Percentiles rank a stretch among this genome's conserved stretches.
Evolutionary conservation across 805 yeast species (phyloP).

Genomic region (Pichia insulana): DNA sequence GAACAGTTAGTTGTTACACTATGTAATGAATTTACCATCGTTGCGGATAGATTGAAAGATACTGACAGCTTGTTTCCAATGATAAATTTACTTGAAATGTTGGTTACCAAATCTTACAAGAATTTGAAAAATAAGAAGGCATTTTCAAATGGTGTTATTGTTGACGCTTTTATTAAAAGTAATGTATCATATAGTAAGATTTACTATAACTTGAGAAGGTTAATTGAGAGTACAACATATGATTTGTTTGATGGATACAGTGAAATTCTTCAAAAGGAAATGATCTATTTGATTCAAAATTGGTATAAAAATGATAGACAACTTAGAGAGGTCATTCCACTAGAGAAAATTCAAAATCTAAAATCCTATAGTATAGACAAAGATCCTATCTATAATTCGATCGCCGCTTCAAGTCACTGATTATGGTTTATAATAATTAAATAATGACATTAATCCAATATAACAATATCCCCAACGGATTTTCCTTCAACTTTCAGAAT

Average conservation of each 20-base stretch:
- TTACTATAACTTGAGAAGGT: conserved; percentile 53
- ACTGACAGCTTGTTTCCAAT: conserved; percentile 79
- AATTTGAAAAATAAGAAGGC: conserved; percentile 12
- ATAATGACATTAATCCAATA: conserved; percentile 2
- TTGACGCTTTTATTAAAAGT: conserved; percentile 53
- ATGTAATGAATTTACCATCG: conserved; percentile 30
- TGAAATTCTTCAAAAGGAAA: neutral
- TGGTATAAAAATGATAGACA: conserved; percentile 64
- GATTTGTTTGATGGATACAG: conserved; percentile 43
- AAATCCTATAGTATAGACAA: conserved; percentile 38
- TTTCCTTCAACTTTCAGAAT: neutral
- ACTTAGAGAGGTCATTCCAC: conserved; percentile 47
- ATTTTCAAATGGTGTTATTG: conserved; percentile 40
- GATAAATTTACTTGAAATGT: conserved; percentile 55
- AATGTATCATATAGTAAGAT: conserved; percentile 59
- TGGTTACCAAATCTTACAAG: conserved; percentile 44
- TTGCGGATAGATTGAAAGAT: conserved; percentile 54
- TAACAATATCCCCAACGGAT: neutral
- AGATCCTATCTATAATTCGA: conserved; percentile 51
- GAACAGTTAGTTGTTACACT: conserved; percentile 34
- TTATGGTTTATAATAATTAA: conserved; percentile 10
- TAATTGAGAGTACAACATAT: conserved; percentile 50
- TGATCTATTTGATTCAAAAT: conserved; percentile 40
- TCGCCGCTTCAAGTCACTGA: conserved; percentile 32
- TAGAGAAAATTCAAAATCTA: conserved; percentile 37